A percentile compares a stretch with the other conserved stretches of the same genome.
phyloP scores from a whole-genome alignment of 768 basidiomycete species.

The Piloderma croceum region DNA sequence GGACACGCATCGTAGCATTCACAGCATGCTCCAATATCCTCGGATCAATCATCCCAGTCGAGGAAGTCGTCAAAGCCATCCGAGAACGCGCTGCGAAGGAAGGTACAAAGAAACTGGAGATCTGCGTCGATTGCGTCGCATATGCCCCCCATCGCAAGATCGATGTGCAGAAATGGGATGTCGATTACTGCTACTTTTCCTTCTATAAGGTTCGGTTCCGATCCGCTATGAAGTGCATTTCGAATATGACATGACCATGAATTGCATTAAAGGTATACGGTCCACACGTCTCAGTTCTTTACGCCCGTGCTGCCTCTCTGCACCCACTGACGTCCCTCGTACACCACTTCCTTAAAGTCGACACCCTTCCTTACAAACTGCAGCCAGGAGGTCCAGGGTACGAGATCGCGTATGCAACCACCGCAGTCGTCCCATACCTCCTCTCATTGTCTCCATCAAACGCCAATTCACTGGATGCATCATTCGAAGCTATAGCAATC shows the following conservation, averaged over 20 bases:
- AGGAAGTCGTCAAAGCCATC: slow-evolving; percentile 47
- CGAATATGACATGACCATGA: background rate
- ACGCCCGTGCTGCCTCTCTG: slow-evolving; percentile 48
- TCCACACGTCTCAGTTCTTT: slow-evolving; percentile 63
- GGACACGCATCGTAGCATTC: slow-evolving; percentile 70
- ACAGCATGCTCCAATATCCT: slow-evolving; percentile 73
- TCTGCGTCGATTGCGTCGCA: slow-evolving; percentile 73
- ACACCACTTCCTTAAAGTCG: slow-evolving; percentile 63
- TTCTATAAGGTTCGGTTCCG: slow-evolving; percentile 64
- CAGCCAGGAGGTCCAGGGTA: slow-evolving; percentile 74
- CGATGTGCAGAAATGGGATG: slow-evolving; percentile 71
- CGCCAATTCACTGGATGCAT: slow-evolving; percentile 34
- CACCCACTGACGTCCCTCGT: slow-evolving; percentile 51
- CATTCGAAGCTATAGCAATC: slow-evolving; percentile 51
- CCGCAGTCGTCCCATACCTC: slow-evolving; percentile 59
- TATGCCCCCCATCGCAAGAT: slow-evolving; percentile 70
- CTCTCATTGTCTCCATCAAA: slow-evolving; percentile 48
- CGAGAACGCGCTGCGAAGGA: slow-evolving; percentile 44
- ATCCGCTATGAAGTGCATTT: no score
- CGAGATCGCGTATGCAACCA: slow-evolving; percentile 58
- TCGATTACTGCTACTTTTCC: slow-evolving; percentile 68
- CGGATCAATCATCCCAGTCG: slow-evolving; percentile 59
- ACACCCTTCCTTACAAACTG: slow-evolving; percentile 50
- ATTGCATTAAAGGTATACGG: slow-evolving; percentile 82
- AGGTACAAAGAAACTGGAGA: slow-evolving; percentile 56